Base-by-base conservation (phyloP, 108 stramenopile genomes). In the Pseudonitzschia multistriata region DNA sequence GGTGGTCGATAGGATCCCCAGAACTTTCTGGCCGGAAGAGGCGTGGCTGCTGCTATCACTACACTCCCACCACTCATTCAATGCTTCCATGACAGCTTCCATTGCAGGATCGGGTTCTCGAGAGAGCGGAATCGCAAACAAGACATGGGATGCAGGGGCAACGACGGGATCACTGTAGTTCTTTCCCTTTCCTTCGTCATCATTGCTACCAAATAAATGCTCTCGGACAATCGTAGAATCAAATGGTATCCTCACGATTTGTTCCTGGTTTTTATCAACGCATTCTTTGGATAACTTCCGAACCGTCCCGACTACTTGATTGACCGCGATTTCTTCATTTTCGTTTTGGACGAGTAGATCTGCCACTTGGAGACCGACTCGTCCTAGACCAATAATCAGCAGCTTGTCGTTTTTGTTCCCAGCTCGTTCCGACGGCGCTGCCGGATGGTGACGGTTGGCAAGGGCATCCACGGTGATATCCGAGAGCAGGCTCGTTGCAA, bases 1-100 rank as follows among this genome's bases (percentile, higher is more conserved):
- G 7, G 89, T 90, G 17, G 89, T 77, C 5, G 89, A 93, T 27
- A 89, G 31, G 59, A 85, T 70, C 27, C 87, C 92, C 7, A 88
- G 55, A 79, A 72, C 53, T 6, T 45, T 35, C 25, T 66, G 19
- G 53, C 21, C 15, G 50, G 33, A 13, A 52, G n/a, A 19, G 47
- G 48, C 42, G 52, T 65, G 40, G 49, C 35, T 15, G 21, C 24
- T 45, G 5, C 22, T 36, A 0, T 64, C 36, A 1, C 1, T 2
- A 8, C 45, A 0, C 5, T 40, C n/a, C 62, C 62, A 48, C 62
- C 62, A 56, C 30, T 54, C 47, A 27, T 39, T 36, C 27, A 67
- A 3, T 3, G 8, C 29, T 31, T 64, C 7, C 62, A 63, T 21
- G 11, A 54, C 49, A 24, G n/a, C 13, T n/a, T 71, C 42, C 35